Base-by-base conservation (phyloP, 352 stramenopile genomes). In the Phytopythium cucurbitacearum region DNA sequence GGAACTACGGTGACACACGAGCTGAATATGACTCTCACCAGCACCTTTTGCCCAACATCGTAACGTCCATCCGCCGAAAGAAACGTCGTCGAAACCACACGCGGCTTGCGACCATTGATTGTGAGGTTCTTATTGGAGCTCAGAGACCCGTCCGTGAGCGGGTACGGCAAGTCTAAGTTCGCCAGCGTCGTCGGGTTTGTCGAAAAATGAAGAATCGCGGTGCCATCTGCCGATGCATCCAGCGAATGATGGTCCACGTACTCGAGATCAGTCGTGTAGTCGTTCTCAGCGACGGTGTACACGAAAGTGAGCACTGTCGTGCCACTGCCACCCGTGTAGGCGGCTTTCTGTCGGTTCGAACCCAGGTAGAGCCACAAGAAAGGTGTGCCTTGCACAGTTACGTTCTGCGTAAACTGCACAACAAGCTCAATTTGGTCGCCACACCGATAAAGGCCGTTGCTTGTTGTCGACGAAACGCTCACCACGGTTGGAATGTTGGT, bases 171-270 rank as follows among this genome's bases (percentile, higher is more conserved):
- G 53, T 86, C 69, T 0, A 87, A 56, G 44, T 89, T 76, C 4
- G 82, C 85, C 12, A 65, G 40, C 1, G 80, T 89, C 11, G 82
- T 92, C 21, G 85, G 85, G 36, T 73, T 78, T 2, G 82, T 89
- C 12, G 85, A 81, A 3, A 74, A 48, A 50, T 88, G 77, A 28
- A 85, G 38, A 41, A 89, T 91, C 10, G 60, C 61, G n/a, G 70
- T 76, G 12, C 59, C 53, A 12, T 55, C 56, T n/a, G 63, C 67
- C 10, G 67, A 84, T 4, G 76, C 65, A 40, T 94, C 80, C 7
- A 94, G 70, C 11, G 82, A 94, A 54, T 93, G 84, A 45, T 87
- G 71, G 48, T 94, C 85, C 15, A 91, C 72, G 52, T 94, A 94
- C 40, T 91, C 77, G 42, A 92, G 68, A 41, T 91, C 77, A 2